These are phyloP conservation scores for Neurospora tetrasperma DNA, from an alignment of 495 filamentous ascomycete species.

Conservation along the genomic window DNA sequence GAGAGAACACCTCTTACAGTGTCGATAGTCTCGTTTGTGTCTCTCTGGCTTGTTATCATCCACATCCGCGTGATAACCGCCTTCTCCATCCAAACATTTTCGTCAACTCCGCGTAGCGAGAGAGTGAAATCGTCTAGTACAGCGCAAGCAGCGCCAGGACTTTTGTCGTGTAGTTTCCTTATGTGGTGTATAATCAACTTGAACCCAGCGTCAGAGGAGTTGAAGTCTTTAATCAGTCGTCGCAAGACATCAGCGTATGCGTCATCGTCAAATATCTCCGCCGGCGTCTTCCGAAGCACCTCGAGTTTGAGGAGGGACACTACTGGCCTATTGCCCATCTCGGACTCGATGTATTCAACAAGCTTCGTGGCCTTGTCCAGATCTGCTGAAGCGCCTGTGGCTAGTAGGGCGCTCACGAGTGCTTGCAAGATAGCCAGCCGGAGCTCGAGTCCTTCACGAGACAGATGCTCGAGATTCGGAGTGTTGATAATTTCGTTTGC, in stretches of 20 bases:
- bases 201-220: slow-evolving; percentile 52
- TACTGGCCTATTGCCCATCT: slow-evolving; percentile 50
- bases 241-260: slow-evolving; percentile 42
- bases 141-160: slow-evolving; percentile 39
- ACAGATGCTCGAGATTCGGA: slow-evolving; percentile 46
- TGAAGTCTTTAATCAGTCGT: slow-evolving; percentile 45
- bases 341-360: slow-evolving; percentile 47
- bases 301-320: slow-evolving; percentile 66
- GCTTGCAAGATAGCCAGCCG: slow-evolving; percentile 56
- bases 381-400: slow-evolving; percentile 31
- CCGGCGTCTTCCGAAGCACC: slow-evolving; percentile 37
- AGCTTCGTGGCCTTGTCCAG: slow-evolving; percentile 46
- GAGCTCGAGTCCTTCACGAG: slow-evolving; percentile 51
- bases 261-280: slow-evolving; percentile 35
- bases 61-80: slow-evolving; percentile 52
- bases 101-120: slow-evolving; percentile 31
- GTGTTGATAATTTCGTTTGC: slow-evolving; percentile 49
- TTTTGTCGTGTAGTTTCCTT: slow-evolving; percentile 50
- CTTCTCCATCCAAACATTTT: slow-evolving; percentile 51
- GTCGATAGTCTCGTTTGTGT: slow-evolving; percentile 16
- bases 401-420: slow-evolving; percentile 45
- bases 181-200: slow-evolving; percentile 62
- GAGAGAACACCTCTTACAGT: slow-evolving; percentile 12
- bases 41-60: slow-evolving; percentile 37
- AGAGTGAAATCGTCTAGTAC: slow-evolving; percentile 51